Percentiles rank a stretch among this genome's conserved stretches.
Evolutionary conservation across 164 flowering plant species (phyloP).

Genomic region (Dillenia turbinata): DNA sequence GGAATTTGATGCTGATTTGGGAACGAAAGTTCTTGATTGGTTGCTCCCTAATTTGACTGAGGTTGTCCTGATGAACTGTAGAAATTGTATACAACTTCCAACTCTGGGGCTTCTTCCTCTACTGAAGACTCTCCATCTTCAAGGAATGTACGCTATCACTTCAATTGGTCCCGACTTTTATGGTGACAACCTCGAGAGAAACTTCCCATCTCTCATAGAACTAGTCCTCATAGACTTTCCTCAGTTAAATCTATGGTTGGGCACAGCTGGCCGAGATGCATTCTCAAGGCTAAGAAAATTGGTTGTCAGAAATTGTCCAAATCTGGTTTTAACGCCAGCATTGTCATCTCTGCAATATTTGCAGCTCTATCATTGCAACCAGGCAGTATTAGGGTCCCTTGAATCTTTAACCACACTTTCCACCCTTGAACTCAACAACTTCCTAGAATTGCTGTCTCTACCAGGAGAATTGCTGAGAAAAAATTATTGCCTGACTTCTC

Average conservation of each 20-base stretch:
- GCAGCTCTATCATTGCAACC: not conserved
- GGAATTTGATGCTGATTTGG: not conserved
- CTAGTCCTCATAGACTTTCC: constrained; percentile 5
- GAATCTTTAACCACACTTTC: constrained; percentile 8
- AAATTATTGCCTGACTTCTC: constrained; percentile 1
- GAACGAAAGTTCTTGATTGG: constrained; percentile 17
- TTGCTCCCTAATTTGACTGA: constrained; percentile 8
- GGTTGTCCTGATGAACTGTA: constrained; percentile 15
- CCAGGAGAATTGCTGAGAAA: constrained; percentile 10
- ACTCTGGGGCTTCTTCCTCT: constrained; percentile 17
- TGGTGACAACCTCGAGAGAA: not conserved
- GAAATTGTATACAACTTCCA: constrained; percentile 11
- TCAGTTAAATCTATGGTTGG: constrained; percentile 13
- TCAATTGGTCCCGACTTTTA: constrained; percentile 7
- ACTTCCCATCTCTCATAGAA: constrained; percentile 10
- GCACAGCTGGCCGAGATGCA: not conserved
- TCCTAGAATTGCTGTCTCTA: constrained; percentile 1
- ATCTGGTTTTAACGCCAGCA: constrained; percentile 1
- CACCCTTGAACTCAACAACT: not conserved
- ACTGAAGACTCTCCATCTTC: constrained; percentile 10
- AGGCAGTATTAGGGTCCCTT: constrained; percentile 1
- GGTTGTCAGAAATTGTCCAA: constrained; percentile 6
- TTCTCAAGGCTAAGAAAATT: constrained; percentile 10
- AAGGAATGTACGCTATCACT: constrained; percentile 7
- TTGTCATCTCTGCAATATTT: constrained; percentile 10